Percentiles rank a stretch among this genome's conserved stretches.
phyloP scores from a whole-genome alignment of 2,329 filamentous ascomycete genomes.

The Fusarium chaquense region DNA sequence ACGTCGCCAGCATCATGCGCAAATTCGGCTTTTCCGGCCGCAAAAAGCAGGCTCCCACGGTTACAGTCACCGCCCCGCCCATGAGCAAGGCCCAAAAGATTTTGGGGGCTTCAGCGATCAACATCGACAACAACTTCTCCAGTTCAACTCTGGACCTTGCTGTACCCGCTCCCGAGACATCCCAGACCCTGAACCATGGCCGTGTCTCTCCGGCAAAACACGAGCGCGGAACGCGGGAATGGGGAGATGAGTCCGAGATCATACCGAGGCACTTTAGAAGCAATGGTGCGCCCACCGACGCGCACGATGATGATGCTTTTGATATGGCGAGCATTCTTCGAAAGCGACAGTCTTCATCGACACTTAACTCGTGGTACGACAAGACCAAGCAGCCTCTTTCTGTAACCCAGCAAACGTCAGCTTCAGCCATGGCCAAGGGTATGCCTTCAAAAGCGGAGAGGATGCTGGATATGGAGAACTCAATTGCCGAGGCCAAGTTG shows the following conservation, averaged over 20 bases:
- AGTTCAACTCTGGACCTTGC: slow-evolving; percentile 41
- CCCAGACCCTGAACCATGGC: slow-evolving; percentile 18
- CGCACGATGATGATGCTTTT: slow-evolving; percentile 50
- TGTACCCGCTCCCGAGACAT: slow-evolving; percentile 25
- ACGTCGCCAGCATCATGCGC: slow-evolving; percentile 40
- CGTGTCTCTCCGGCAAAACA: slow-evolving; percentile 25
- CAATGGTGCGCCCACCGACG: slow-evolving; percentile 33
- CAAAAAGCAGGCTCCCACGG: slow-evolving; percentile 48
- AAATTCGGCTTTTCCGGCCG: slow-evolving; percentile 48
- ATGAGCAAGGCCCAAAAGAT: slow-evolving; percentile 48
- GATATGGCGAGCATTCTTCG: slow-evolving; percentile 59
- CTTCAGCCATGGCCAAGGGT: slow-evolving; percentile 69
- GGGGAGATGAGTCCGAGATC: slow-evolving; percentile 47
- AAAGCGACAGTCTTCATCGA: slow-evolving; percentile 65
- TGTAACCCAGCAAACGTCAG: slow-evolving; percentile 70
- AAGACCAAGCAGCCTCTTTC: slow-evolving; percentile 66
- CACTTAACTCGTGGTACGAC: slow-evolving; percentile 69
- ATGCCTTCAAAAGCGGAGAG: slow-evolving; percentile 61
- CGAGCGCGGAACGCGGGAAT: slow-evolving; percentile 38
- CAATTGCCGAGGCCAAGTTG: slow-evolving; percentile 39
- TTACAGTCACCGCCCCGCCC: slow-evolving; percentile 46
- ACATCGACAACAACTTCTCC: slow-evolving; percentile 44
- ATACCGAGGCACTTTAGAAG: slow-evolving; percentile 42
- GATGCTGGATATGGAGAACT: slow-evolving; percentile 60
- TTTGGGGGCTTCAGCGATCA: slow-evolving; percentile 44